A percentile compares a stretch with the other conserved stretches of the same genome.
phyloP scores from a whole-genome alignment of 2,329 filamentous ascomycete species.

The Cladosporium velox region DNA sequence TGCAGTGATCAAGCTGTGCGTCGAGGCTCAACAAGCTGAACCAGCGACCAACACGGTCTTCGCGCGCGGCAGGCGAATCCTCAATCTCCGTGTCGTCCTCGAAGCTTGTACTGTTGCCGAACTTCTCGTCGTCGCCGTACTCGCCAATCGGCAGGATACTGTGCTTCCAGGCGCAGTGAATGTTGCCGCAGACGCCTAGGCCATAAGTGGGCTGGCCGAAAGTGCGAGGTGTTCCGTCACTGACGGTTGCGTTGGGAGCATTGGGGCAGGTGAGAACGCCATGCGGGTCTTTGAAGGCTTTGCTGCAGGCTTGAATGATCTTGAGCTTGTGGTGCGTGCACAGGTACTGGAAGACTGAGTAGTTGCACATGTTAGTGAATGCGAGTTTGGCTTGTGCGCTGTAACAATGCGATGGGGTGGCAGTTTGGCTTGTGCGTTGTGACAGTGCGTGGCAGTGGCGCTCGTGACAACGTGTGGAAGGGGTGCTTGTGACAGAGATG shows the following conservation, averaged over 20 bases:
- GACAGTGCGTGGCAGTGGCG: not conserved
- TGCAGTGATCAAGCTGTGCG: constrained; percentile 22
- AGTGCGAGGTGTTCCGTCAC: constrained; percentile 15
- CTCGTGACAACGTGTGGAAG: not conserved
- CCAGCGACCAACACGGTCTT: constrained; percentile 23
- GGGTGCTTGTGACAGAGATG: not conserved
- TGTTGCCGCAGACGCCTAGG: constrained; percentile 23
- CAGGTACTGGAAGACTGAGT: constrained; percentile 24
- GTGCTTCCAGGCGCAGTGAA: constrained; percentile 21
- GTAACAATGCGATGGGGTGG: not conserved
- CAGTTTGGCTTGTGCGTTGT: not conserved
- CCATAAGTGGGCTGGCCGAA: constrained; percentile 18
- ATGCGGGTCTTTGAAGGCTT: constrained; percentile 16
- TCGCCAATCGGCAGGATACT: constrained; percentile 11
- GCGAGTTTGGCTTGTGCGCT: not conserved
- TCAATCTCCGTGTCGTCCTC: constrained; percentile 27
- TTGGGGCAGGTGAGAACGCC: constrained; percentile 21
- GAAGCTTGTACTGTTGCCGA: constrained; percentile 36
- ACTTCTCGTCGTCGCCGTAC: constrained; percentile 26
- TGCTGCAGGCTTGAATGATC: constrained; percentile 20
- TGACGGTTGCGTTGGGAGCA: constrained; percentile 13
- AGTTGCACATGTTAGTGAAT: constrained; percentile 23
- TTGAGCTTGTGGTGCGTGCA: constrained; percentile 25
- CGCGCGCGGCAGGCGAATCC: constrained; percentile 20
- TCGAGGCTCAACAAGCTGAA: constrained; percentile 21